Percentiles rank a stretch among this genome's conserved stretches.
Conservation (phyloP, 2,329 filamentous ascomycete species). For the Fusarium heterosporum region DNA sequence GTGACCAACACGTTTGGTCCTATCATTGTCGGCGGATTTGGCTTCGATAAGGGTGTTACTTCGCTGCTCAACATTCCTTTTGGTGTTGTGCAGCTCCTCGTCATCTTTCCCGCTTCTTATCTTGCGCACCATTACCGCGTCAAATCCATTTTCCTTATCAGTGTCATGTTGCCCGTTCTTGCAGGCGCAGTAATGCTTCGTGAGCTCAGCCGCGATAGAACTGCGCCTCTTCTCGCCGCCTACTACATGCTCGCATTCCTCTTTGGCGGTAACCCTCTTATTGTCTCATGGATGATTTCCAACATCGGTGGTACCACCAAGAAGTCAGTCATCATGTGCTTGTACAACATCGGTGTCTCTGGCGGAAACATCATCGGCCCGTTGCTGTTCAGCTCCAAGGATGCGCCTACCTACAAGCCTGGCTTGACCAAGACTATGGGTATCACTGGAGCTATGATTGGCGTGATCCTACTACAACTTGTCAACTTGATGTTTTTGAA, state of each 20-base stretch:
- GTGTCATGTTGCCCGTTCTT: slow-evolving; percentile 69
- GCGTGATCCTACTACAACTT: slow-evolving; percentile 64
- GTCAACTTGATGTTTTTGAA: slow-evolving; percentile 68
- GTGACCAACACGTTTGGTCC: slow-evolving; percentile 75
- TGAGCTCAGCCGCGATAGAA: slow-evolving; percentile 57
- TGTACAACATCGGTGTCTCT: slow-evolving; percentile 72
- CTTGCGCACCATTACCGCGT: slow-evolving; percentile 66
- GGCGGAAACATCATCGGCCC: slow-evolving; percentile 76
- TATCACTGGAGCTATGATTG: slow-evolving; percentile 66
- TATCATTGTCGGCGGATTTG: slow-evolving; percentile 70
- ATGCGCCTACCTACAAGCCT: slow-evolving; percentile 69
- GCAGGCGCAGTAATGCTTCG: slow-evolving; percentile 70
- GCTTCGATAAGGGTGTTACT: slow-evolving; percentile 67
- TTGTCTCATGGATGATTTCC: slow-evolving; percentile 75
- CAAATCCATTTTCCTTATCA: slow-evolving; percentile 67
- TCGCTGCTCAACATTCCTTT: slow-evolving; percentile 76
- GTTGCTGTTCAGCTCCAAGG: slow-evolving; percentile 67
- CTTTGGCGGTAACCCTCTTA: slow-evolving; percentile 73
- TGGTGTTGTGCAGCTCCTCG: slow-evolving; percentile 68
- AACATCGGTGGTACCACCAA: slow-evolving; percentile 77
- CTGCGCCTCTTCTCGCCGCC: slow-evolving; percentile 63
- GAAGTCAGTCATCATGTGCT: slow-evolving; percentile 71
- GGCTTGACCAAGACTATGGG: slow-evolving; percentile 67
- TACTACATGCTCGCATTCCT: slow-evolving; percentile 76
- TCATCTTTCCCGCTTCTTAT: slow-evolving; percentile 70